phyloP scores from a whole-genome alignment of 2,329 filamentous ascomycete species.

The Fusarium sp. region DNA sequence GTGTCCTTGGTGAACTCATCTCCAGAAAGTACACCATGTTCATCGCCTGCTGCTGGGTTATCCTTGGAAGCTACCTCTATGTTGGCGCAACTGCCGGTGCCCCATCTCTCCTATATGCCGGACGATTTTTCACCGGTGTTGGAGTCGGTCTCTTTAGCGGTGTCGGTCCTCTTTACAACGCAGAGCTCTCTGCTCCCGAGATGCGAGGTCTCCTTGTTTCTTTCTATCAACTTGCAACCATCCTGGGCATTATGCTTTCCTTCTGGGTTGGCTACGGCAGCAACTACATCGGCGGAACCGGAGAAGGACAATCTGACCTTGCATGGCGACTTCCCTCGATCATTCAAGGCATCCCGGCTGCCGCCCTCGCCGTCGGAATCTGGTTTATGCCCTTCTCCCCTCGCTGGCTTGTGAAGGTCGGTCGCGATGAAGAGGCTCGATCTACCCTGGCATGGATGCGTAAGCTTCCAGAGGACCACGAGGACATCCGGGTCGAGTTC shows the following conservation, averaged over 20 bases:
- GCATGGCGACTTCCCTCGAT: slow-evolving; percentile 57
- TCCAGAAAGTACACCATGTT: slow-evolving; percentile 65
- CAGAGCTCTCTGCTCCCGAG: slow-evolving; percentile 69
- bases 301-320: slow-evolving; percentile 54
- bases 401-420: slow-evolving; percentile 78
- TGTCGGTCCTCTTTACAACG: slow-evolving; percentile 59
- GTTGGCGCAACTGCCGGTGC: slow-evolving; percentile 52
- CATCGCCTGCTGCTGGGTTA: slow-evolving; percentile 57
- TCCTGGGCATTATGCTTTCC: slow-evolving; percentile 57
- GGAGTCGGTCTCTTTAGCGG: slow-evolving; percentile 60
- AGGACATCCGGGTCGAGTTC: slow-evolving; percentile 78
- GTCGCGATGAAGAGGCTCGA: slow-evolving; percentile 73
- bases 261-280: slow-evolving; percentile 59
- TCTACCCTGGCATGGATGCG: slow-evolving; percentile 69
- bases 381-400: slow-evolving; percentile 84
- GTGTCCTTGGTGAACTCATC: slow-evolving; percentile 60
- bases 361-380: slow-evolving; percentile 74
- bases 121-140: slow-evolving; percentile 60
- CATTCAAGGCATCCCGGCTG: slow-evolving; percentile 55
- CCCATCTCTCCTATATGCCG: slow-evolving; percentile 57
- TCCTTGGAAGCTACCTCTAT: slow-evolving; percentile 58
- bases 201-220: slow-evolving; percentile 73
- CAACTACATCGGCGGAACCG: slow-evolving; percentile 60
- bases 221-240: slow-evolving; percentile 66
- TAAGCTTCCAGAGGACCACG: slow-evolving; percentile 68